Conservation (phyloP, 1,139 yeast genomes). For the Kurtzmaniella quercitrusa region DNA sequence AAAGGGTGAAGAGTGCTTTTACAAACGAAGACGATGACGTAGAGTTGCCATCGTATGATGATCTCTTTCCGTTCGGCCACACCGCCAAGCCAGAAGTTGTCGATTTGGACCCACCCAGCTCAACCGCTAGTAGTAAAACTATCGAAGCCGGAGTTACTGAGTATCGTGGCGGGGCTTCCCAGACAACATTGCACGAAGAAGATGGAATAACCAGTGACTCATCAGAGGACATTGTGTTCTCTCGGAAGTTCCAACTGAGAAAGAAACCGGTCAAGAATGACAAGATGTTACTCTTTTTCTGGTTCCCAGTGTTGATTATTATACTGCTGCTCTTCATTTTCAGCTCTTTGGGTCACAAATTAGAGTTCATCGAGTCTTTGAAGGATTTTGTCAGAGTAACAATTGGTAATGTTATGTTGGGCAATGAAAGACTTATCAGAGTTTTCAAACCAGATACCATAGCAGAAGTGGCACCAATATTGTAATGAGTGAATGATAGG, state of each 20-base stretch:
- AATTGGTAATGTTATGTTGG: constrained; percentile 61
- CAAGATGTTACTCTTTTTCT: constrained; percentile 80
- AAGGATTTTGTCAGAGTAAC: constrained; percentile 49
- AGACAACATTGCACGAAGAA: constrained; percentile 17
- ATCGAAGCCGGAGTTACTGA: constrained; percentile 9
- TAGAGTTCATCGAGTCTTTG: constrained; percentile 35
- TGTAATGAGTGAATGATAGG: neutral
- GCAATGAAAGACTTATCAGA: constrained; percentile 62
- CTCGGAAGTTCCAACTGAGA: constrained; percentile 49
- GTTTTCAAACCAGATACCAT: constrained; percentile 31
- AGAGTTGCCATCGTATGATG: constrained; percentile 74
- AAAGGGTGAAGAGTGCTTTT: constrained; percentile 58
- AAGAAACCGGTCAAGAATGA: constrained; percentile 73
- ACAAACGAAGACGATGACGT: constrained; percentile 36
- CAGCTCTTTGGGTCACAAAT: constrained; percentile 47
- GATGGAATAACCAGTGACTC: constrained; percentile 42
- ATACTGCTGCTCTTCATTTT: constrained; percentile 51
- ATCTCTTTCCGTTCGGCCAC: constrained; percentile 65
- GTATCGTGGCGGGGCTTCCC: constrained; percentile 7
- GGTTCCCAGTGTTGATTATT: constrained; percentile 68
- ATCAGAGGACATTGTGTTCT: constrained; percentile 48
- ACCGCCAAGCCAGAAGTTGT: constrained; percentile 13
- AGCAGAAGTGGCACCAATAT: neutral
- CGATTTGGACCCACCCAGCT: constrained; percentile 8
- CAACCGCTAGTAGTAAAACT: constrained; percentile 7